Evolutionary conservation across 2,329 filamentous ascomycete genomes (phyloP), one percentile per base, ranked within the genome.

Genomic region (Fonsecaea monophora): DNA sequence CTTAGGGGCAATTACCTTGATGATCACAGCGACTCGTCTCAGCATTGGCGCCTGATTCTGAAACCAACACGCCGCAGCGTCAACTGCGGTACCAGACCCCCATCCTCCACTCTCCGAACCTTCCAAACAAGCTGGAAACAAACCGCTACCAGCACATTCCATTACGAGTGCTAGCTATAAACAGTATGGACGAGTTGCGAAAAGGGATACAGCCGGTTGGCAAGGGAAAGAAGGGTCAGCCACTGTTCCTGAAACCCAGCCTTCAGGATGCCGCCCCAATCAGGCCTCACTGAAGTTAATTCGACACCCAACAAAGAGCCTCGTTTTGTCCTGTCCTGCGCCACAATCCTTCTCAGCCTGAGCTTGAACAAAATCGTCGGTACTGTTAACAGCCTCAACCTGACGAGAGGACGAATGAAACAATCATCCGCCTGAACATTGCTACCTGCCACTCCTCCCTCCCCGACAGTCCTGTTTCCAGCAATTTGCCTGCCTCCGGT

Each of bases 1-100:
- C 57, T 58, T 37, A 58, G 55, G 60, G 60, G 60, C 57, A 53
- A 69, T 66, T 69, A 42, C 61, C 59, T 61, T 55, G 64, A 65
- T 53, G 61, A 64, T 61, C 58, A 54, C 64, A 67, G 60, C 64
- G 53, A 58, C 18, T 67, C 30, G 38, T n/a, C 61, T 13, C 18
- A 25, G 38, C 40, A 38, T 53, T 55, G 67, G 56, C 61, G 45
- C 55, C 42, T 58, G 45, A 30, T 38, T 63, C 40, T 67, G 65
- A 69, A 69, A 67, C 65, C 50, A 32, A 53, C 54, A 25, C 59
- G 34, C 59, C 40, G 12, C 60, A 37, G 37, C 35, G 32, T 25
- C 5, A 53, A 40, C 60, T 21, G 45, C 25, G 56, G 30, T 21
- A 45, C 40, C 37, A 13, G 15, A 35, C 25, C 34, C 21, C 34